Evolutionary conservation across 1,139 yeast genomes (phyloP), one percentile per base, ranked within the genome.

Genomic region (Diutina pseudorugosa): DNA sequence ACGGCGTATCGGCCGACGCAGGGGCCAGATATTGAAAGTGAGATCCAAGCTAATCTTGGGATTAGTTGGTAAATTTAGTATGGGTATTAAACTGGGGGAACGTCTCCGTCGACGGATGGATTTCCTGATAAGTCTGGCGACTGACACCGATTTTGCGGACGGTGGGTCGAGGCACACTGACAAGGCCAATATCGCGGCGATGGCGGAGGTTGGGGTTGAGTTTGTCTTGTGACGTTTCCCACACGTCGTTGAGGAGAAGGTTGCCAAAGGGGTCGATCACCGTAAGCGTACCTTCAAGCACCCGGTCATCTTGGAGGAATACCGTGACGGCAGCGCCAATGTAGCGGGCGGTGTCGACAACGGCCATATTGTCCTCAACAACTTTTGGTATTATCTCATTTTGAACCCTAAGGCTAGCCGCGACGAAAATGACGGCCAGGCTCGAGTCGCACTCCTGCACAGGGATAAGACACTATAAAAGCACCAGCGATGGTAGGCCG

Each of bases 201-300:
- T 69, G 74, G 19, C 57, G 42, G 3, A 58, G 57, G 4, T 57
- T 53, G 1, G 57, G 53, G 53, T 66, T 58, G 23, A 71, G 55
- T 48, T 60, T 61, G 54, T 69, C 74, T 1, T 53, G 54, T 0
- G 73, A 64, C 23, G 65, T 65, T 55, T 74, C 78, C 53, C 57
- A 63, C 3, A 67, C 70, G 55, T 71, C 65, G 14, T 72, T 65
- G 52, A 74, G 55, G 18, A 74, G 62, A 50, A 74, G 57, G 56
- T 74, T 73, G 1, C 79, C 79, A 61, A 72, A 74, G 1, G 77
- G 77, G 56, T 74, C 79, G 19, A 73, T 66, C 4, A 68, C 77
- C 1, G 76, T 69, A 47, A 74, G 61, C 2, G 70, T 60, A 1
- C 79, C 79, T 42, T 69, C 71, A 21, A 74, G 58, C 1, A 62